phyloP scores from a whole-genome alignment of 352 stramenopile genomes.

The Globisporangium viniferum region DNA sequence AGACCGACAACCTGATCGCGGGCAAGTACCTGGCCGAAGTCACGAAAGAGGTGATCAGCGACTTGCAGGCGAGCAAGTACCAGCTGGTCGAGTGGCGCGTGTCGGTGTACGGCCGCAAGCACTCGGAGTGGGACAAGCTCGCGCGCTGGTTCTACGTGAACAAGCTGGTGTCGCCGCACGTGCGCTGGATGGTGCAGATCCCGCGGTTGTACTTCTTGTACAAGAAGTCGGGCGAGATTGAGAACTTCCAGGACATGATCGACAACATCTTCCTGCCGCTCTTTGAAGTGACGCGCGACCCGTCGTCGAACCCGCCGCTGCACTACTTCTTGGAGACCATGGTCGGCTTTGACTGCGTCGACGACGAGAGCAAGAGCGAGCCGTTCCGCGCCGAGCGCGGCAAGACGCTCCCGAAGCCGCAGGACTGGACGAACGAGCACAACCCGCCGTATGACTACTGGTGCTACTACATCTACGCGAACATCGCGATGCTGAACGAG shows the following conservation, averaged over 20 bases:
- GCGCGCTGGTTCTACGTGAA: conserved; percentile 96
- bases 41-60: conserved; percentile 92
- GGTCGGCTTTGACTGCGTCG: conserved; percentile 98
- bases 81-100: conserved; percentile 94
- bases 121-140: conserved; percentile 96
- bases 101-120: conserved; percentile 92
- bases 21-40: conserved; percentile 95
- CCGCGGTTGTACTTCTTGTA: conserved; percentile 97
- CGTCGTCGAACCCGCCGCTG: conserved; percentile 88
- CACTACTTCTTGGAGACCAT: conserved; percentile 93
- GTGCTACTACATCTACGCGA: conserved; percentile 98
- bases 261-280: conserved; percentile 98
- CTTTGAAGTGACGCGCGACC: conserved; percentile 97
- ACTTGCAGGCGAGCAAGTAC: conserved; percentile 91
- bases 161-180: conserved; percentile 89
- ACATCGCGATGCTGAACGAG: conserved; percentile 95
- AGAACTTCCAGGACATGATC: conserved; percentile 98
- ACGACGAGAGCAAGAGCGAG: conserved; percentile 97
- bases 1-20: conserved; percentile 97
- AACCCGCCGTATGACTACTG: conserved; percentile 95
- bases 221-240: conserved; percentile 87
- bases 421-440: conserved; percentile 86
- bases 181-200: conserved; percentile 98
- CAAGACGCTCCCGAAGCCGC: conserved; percentile 70
- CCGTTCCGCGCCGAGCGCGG: conserved; percentile 73